phyloP scores from a whole-genome alignment of 2,329 filamentous ascomycete genomes.

The Trichoderma atroviride region DNA sequence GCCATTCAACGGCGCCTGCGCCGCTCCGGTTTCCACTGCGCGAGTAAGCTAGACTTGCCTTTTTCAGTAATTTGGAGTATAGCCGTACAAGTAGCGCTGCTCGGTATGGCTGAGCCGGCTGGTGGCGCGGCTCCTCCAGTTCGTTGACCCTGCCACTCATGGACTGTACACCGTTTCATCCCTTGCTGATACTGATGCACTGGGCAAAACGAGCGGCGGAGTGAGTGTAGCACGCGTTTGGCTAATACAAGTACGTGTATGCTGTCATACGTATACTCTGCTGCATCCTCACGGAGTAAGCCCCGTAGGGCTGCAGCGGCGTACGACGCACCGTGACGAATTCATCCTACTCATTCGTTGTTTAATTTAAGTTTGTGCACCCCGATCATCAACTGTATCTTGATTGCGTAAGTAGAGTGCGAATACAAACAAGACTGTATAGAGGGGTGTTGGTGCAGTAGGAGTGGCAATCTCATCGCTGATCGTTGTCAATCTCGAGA shows the following conservation, averaged over 20 bases:
- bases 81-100: constrained; percentile 7
- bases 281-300: neutral
- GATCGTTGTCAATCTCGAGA: constrained; percentile 2
- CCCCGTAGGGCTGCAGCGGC: constrained; percentile 14
- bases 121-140: constrained; percentile 1
- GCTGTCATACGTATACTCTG: neutral
- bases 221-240: neutral
- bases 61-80: constrained; percentile 4
- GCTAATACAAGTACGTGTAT: neutral
- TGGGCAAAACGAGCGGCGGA: neutral
- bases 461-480: neutral
- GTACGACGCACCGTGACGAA: neutral
- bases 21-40: neutral
- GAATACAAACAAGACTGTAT: neutral
- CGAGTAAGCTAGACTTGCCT: neutral
- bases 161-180: neutral
- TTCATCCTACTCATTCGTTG: neutral
- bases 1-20: constrained; percentile 10
- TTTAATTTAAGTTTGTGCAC: neutral
- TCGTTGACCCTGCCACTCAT: neutral
- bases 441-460: neutral
- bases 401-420: neutral
- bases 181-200: neutral
- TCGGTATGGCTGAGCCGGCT: constrained; percentile 10
- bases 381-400: neutral